Evolutionary conservation across 2,329 filamentous ascomycete genomes (phyloP).

Genomic region (Cercospora sp.): DNA sequence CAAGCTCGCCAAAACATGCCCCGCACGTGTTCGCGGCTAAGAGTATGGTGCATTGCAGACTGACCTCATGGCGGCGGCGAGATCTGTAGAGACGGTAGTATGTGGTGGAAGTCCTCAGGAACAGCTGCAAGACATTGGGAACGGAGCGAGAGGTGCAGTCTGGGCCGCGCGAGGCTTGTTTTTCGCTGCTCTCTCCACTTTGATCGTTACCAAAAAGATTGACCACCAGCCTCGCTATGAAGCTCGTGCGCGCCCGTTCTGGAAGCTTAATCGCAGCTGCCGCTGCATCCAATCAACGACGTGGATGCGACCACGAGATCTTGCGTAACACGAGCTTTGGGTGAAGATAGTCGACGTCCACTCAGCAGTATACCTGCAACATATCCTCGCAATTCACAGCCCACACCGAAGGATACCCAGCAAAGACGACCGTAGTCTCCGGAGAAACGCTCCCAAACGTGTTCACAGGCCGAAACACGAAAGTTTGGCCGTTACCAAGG

Average conservation of each 20-base stretch:
- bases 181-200: slow-evolving; percentile 2
- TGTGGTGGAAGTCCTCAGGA: not conserved
- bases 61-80: slow-evolving; percentile 3
- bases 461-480: not conserved
- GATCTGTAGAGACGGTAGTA: not conserved
- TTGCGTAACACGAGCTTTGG: not conserved
- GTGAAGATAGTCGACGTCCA: not conserved
- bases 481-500: slow-evolving; percentile 1
- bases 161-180: slow-evolving; percentile 1
- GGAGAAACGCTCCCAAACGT: not conserved
- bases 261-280: not conserved
- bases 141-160: not conserved
- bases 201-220: not conserved
- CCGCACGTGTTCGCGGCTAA: not conserved
- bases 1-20: slow-evolving; percentile 3
- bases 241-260: not conserved
- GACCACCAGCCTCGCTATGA: not conserved
- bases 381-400: not conserved
- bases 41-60: not conserved
- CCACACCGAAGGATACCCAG: not conserved
- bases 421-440: not conserved
- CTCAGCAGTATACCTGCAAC: not conserved
- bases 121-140: not conserved
- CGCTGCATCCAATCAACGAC: not conserved
- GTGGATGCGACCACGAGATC: not conserved